A percentile compares a stretch with the other conserved stretches of the same genome.
These are phyloP conservation scores for Kodamaea anthophila DNA, from an alignment of 1,139 yeast genomes.

Conservation along the genomic window DNA sequence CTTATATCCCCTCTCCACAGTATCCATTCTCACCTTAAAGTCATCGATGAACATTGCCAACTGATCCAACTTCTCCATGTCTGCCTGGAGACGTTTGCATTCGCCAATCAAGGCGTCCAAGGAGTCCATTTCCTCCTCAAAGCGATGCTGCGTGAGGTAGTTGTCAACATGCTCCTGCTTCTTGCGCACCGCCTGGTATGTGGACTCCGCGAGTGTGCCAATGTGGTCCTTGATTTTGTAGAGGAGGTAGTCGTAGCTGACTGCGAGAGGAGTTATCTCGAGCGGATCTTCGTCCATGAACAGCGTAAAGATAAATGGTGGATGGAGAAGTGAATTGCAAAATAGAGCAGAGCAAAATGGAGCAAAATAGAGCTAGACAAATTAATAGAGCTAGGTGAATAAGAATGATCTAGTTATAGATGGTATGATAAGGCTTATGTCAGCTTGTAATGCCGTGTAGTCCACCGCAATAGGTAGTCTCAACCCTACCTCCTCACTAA, in stretches of 20 bases:
- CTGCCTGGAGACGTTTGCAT: slow-evolving; percentile 54
- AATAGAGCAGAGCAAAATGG: neutral
- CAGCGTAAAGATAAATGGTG: too few relatives aligned
- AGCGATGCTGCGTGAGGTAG: slow-evolving; percentile 29
- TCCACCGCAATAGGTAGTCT: too few relatives aligned
- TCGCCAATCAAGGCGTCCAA: slow-evolving; percentile 38
- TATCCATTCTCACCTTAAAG: slow-evolving; percentile 26
- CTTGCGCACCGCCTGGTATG: slow-evolving; percentile 24
- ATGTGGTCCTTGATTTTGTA: slow-evolving; percentile 54
- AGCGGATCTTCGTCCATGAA: slow-evolving; percentile 45
- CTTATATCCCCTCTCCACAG: slow-evolving; percentile 21
- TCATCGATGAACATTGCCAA: slow-evolving; percentile 43
- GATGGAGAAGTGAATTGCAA: too few relatives aligned
- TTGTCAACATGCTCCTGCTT: slow-evolving; percentile 27
- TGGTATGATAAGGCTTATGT: too few relatives aligned
- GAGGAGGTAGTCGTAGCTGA: slow-evolving; percentile 57
- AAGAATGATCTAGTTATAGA: too few relatives aligned
- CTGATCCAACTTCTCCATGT: slow-evolving; percentile 65
- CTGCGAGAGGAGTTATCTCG: slow-evolving; percentile 51
- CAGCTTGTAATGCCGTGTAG: too few relatives aligned
- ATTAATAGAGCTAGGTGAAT: too few relatives aligned
- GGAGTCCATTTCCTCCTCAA: slow-evolving; percentile 37
- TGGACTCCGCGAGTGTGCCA: slow-evolving; percentile 30
- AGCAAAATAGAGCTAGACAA: too few relatives aligned
- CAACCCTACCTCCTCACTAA: too few relatives aligned